These are phyloP conservation scores for Diaporthe eres DNA, from an alignment of 2,329 filamentous ascomycete genomes.

Conservation along the genomic window DNA sequence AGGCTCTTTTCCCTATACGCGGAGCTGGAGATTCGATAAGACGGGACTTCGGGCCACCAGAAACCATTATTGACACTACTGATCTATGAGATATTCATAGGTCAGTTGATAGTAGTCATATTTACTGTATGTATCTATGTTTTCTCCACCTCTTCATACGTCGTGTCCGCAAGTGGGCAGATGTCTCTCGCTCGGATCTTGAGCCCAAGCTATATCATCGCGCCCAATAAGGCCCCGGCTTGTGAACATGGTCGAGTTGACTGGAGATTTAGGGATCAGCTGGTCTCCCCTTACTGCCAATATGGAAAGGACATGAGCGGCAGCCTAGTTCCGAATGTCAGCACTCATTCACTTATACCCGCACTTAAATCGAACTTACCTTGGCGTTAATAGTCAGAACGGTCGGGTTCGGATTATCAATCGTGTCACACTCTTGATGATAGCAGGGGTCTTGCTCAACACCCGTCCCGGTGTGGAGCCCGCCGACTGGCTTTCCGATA, in stretches of 20 bases:
- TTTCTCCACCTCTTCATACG: neutral
- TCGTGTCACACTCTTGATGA: slow-evolving; percentile 53
- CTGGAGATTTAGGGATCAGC: slow-evolving; percentile 15
- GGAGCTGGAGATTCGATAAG: neutral
- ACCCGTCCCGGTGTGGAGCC: slow-evolving; percentile 50
- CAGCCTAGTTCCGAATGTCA: neutral
- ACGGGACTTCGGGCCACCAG: no score
- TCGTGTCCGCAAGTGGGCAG: slow-evolving; percentile 12
- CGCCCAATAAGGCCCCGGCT: slow-evolving; percentile 18
- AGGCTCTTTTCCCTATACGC: neutral
- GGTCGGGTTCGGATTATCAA: slow-evolving; percentile 50
- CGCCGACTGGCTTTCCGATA: slow-evolving; percentile 53
- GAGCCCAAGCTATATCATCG: neutral
- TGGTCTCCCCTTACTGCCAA: slow-evolving; percentile 8
- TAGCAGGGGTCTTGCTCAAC: slow-evolving; percentile 52
- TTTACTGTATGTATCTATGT: neutral
- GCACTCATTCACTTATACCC: neutral
- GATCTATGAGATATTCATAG: neutral
- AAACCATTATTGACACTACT: neutral
- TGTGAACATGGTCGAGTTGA: slow-evolving; percentile 29
- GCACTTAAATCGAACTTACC: slow-evolving; percentile 34
- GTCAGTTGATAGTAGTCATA: no score
- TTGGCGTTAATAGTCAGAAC: slow-evolving; percentile 53
- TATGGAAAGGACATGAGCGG: slow-evolving; percentile 22
- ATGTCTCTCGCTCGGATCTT: slow-evolving; percentile 27